Evolutionary conservation across 345 rosid species (phyloP), one percentile per base, ranked within the genome.

Genomic region (Pugionium cornutum): DNA sequence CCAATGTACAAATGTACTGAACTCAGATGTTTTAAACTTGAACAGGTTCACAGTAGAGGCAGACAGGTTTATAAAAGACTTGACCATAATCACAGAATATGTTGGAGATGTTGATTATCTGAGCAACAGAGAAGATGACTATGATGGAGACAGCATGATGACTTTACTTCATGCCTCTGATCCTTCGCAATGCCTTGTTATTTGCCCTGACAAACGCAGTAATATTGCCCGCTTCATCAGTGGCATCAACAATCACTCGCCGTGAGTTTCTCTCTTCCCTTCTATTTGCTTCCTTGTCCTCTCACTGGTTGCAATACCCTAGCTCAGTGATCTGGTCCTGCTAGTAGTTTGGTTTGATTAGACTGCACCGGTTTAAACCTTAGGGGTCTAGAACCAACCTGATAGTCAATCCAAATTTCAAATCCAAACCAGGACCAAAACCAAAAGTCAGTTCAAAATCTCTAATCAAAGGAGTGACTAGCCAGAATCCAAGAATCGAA

Each of bases 131-230:
- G 95, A 90, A 68, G 58, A 86, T 59, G 83, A 94, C 47, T 73
- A 73, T 32, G 96, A 88, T 34, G 95, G 99, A 58, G 99, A 94
- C 76, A 90, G 99, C 78, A 85, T 86, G 84, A 94, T 94, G 99
- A 88, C 96, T 31, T 79, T 94, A 63, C 91, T 94, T 31, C 79
- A 76, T 62, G 84, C 96, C 55, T 67, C 78, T 67, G 77, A 85
- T 67, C 78, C 82, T 58, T 79, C 68, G n/a, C 68, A 78, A 62
- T 84, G 89, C 72, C 98, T 92, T 6, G 96, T 89, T 48, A 85
- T 92, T 63, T 94, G 99, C 58, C 97, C 99, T 29, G 92, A 89
- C 69, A 86, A 72, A 76, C 83, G 75, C 39, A 75, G 95, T 44
- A 90, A 88, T 67, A 82, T 94, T n/a, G 95, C 97, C 9, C 88